phyloP scores from a whole-genome alignment of 2,329 filamentous ascomycete species.

The Pestalotiopsis sp. region DNA sequence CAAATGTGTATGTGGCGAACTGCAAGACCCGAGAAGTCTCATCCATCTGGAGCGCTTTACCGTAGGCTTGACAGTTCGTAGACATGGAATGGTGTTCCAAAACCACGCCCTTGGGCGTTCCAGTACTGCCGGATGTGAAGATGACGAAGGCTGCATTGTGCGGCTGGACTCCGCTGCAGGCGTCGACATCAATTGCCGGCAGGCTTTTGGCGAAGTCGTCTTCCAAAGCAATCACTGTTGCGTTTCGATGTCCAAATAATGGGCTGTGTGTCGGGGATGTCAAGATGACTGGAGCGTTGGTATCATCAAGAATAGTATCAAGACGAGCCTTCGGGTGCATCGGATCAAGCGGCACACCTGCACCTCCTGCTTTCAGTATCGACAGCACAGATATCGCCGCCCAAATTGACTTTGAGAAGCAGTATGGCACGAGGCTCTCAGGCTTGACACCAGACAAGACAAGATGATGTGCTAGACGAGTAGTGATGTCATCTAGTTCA shows the following conservation, averaged over 20 bases:
- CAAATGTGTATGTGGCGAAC: constrained; percentile 41
- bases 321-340: constrained; percentile 33
- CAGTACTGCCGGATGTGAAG: constrained; percentile 24
- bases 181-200: not conserved
- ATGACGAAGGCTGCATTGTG: constrained; percentile 21
- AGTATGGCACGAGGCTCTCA: constrained; percentile 34
- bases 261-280: constrained; percentile 14
- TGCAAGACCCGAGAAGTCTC: constrained; percentile 27
- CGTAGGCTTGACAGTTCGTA: constrained; percentile 11
- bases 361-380: constrained; percentile 35
- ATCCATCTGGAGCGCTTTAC: constrained; percentile 19
- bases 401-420: constrained; percentile 37
- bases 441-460: constrained; percentile 32
- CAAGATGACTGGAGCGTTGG: constrained; percentile 17
- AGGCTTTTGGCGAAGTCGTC: not conserved
- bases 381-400: constrained; percentile 37
- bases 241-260: constrained; percentile 17
- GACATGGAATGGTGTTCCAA: constrained; percentile 16
- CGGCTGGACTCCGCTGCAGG: constrained; percentile 8
- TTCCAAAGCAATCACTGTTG: constrained; percentile 14
- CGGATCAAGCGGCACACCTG: constrained; percentile 40
- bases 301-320: constrained; percentile 19
- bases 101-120: constrained; percentile 23
- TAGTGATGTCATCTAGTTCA: constrained; percentile 19
- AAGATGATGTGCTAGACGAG: constrained; percentile 30